Evolutionary conservation across 768 basidiomycete species (phyloP).

Genomic region (Boletus coccyginus): DNA sequence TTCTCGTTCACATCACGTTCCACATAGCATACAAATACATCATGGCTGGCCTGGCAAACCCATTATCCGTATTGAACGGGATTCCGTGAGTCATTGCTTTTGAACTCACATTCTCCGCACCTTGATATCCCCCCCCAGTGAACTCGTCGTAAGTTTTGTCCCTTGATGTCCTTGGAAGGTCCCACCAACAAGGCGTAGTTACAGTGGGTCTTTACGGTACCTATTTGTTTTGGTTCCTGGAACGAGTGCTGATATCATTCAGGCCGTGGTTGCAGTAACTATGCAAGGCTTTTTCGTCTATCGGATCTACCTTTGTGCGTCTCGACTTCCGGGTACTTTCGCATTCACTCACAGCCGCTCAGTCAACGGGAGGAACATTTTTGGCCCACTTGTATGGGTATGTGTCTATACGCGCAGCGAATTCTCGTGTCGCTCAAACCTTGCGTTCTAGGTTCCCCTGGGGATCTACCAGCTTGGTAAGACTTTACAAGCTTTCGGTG

Average conservation of each 20-base stretch:
- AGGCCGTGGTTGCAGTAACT: constrained; percentile 2
- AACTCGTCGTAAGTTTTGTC: constrained; percentile 4
- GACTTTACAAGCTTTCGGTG: neutral
- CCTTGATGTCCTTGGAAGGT: neutral
- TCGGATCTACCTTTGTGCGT: constrained; percentile 12
- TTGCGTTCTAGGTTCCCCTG: neutral
- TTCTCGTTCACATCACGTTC: neutral
- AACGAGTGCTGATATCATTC: neutral
- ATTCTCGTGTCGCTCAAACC: neutral
- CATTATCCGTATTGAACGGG: neutral
- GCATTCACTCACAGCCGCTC: neutral
- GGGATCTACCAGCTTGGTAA: constrained; percentile 9
- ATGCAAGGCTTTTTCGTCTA: constrained; percentile 13
- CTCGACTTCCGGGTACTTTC: too few relatives aligned
- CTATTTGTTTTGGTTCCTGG: neutral
- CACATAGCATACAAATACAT: constrained; percentile 3
- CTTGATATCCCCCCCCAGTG: neutral
- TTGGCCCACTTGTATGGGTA: constrained; percentile 11
- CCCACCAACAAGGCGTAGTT: constrained; percentile 1
- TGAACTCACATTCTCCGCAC: neutral
- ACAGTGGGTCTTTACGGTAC: constrained; percentile 3
- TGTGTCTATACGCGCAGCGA: neutral
- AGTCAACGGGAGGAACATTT: constrained; percentile 8
- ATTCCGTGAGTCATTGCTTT: constrained; percentile 1
- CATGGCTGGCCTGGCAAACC: neutral